Conservation (phyloP, 2,329 filamentous ascomycete genomes). For the Didymella keratinophila region DNA sequence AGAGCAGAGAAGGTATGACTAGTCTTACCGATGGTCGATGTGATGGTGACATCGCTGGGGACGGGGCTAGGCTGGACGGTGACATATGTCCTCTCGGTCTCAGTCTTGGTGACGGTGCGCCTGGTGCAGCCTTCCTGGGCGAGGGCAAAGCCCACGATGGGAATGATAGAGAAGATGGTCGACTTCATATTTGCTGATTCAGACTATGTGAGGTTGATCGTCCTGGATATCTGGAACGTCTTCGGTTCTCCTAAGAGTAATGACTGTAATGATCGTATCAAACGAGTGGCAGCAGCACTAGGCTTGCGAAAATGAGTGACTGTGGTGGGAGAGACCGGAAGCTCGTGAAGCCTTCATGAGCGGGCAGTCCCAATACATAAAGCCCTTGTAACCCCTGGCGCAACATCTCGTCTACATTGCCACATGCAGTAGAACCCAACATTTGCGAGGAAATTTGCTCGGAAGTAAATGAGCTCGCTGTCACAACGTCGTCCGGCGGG, state of each 20-base stretch:
- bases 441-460: slow-evolving; percentile 34
- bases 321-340: slow-evolving; percentile 22
- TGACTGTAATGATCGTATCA: slow-evolving; percentile 22
- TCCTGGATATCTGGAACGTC: slow-evolving; percentile 3
- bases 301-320: slow-evolving; percentile 38
- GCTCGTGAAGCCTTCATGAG: slow-evolving; percentile 16
- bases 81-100: slow-evolving; percentile 34
- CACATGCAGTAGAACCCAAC: slow-evolving; percentile 20
- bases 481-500: slow-evolving; percentile 7
- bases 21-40: slow-evolving; percentile 17
- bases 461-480: slow-evolving; percentile 29
- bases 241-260: slow-evolving; percentile 11
- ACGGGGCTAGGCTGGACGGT: slow-evolving; percentile 29
- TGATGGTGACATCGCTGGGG: slow-evolving; percentile 25
- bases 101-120: slow-evolving; percentile 30
- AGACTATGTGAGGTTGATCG: slow-evolving; percentile 4
- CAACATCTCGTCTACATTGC: slow-evolving; percentile 23
- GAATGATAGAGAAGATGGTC: slow-evolving; percentile 35
- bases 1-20: background rate
- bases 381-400: slow-evolving; percentile 23
- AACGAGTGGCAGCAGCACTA: slow-evolving; percentile 42
- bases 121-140: slow-evolving; percentile 35
- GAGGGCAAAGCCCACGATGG: slow-evolving; percentile 36
- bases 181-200: slow-evolving; percentile 37
- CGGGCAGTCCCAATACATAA: slow-evolving; percentile 29